Conservation (phyloP, 805 yeast species). For the Pichia phayaonensis region DNA sequence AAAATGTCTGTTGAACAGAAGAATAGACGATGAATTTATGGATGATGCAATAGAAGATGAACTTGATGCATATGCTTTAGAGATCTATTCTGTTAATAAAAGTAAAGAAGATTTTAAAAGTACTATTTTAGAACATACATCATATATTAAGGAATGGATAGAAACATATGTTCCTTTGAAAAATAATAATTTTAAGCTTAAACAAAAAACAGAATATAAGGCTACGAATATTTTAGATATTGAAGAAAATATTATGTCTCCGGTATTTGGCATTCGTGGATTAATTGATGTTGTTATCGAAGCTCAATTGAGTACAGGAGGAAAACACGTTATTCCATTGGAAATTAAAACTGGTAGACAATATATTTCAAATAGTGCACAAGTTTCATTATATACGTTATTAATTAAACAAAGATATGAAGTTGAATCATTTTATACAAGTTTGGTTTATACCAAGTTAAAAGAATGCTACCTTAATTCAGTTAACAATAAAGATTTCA, state of each 20-base stretch:
- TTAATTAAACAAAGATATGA: slow-evolving; percentile 75
- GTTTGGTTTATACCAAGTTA: slow-evolving; percentile 68
- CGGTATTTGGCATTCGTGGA: slow-evolving; percentile 83
- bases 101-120: slow-evolving; percentile 36
- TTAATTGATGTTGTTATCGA: slow-evolving; percentile 82
- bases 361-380: slow-evolving; percentile 70
- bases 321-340: slow-evolving; percentile 61
- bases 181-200: slow-evolving; percentile 4
- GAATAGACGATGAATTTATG: slow-evolving; percentile 35
- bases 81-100: slow-evolving; percentile 50
- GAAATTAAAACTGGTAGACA: slow-evolving; percentile 85
- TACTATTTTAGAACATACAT: slow-evolving; percentile 40
- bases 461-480: slow-evolving; percentile 36
- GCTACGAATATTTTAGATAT: slow-evolving; percentile 66
- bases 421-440: slow-evolving; percentile 52
- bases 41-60: slow-evolving; percentile 24
- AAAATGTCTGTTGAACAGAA: slow-evolving; percentile 35
- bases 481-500: slow-evolving; percentile 47
- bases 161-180: slow-evolving; percentile 30
- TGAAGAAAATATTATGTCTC: slow-evolving; percentile 91
- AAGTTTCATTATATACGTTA: slow-evolving; percentile 73
- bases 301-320: slow-evolving; percentile 37
- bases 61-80: slow-evolving; percentile 23
- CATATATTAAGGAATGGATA: slow-evolving; percentile 49
- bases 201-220: slow-evolving; percentile 33